Percentiles rank a stretch among this genome's conserved stretches.
These are phyloP conservation scores for Alternaria tenuissima DNA, from an alignment of 2,329 filamentous ascomycete species.

Conservation along the genomic window DNA sequence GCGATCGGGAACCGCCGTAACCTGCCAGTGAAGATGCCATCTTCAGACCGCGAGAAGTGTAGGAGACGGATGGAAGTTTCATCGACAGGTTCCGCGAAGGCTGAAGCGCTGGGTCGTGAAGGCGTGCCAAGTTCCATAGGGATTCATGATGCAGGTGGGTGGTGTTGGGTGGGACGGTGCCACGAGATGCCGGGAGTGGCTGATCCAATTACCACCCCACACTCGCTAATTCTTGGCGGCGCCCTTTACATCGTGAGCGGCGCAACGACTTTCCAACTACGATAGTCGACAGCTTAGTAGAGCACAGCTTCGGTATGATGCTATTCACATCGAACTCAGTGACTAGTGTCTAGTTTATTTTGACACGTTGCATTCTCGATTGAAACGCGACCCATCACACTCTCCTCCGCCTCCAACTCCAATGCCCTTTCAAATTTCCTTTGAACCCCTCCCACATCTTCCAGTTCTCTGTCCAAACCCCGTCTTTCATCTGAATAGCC, in stretches of 20 bases:
- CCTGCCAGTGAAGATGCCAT: slow-evolving; percentile 20
- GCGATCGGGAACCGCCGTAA: slow-evolving; percentile 34
- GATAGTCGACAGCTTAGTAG: no score
- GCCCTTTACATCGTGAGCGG: no score
- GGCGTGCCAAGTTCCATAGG: neutral
- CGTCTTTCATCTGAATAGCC: slow-evolving; percentile 50
- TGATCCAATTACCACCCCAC: neutral
- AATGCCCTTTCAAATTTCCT: slow-evolving; percentile 3
- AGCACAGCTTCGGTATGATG: no score
- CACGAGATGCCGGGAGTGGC: neutral
- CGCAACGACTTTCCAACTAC: no score
- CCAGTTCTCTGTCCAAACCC: slow-evolving; percentile 40
- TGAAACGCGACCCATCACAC: no score
- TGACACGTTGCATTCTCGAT: no score
- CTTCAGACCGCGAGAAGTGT: slow-evolving; percentile 21
- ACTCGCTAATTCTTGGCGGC: neutral
- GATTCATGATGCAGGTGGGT: neutral
- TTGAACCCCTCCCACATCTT: slow-evolving; percentile 45
- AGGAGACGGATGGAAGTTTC: slow-evolving; percentile 35
- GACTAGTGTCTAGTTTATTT: no score
- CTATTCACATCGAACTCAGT: no score
- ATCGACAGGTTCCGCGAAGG: slow-evolving; percentile 2
- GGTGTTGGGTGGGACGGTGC: neutral
- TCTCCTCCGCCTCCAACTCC: slow-evolving; percentile 16
- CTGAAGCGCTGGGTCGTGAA: neutral